These are phyloP conservation scores for Phialophora chinensis DNA, from an alignment of 2,329 filamentous ascomycete species.

Conservation along the genomic window DNA sequence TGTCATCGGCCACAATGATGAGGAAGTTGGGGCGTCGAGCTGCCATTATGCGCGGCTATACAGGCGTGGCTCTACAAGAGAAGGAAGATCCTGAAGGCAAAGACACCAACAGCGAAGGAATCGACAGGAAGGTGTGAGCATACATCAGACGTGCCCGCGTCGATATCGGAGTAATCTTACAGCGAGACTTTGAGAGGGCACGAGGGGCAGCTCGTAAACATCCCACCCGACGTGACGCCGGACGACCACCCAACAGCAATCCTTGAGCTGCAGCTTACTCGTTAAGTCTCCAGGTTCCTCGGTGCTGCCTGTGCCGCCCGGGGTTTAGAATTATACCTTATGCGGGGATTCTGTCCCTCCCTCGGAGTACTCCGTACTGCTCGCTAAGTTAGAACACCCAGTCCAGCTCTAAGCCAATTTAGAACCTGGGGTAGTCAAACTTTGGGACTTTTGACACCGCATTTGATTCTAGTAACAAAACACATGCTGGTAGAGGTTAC, in stretches of 20 bases:
- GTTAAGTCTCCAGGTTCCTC: no score
- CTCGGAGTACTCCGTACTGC: no score
- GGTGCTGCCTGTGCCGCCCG: no score
- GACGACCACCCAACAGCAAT: not conserved
- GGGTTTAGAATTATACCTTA: no score
- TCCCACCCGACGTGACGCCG: not conserved
- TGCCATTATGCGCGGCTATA: constrained; percentile 1
- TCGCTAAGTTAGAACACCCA: not conserved
- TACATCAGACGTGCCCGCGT: not conserved
- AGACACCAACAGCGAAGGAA: not conserved
- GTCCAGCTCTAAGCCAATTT: not conserved
- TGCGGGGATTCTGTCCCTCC: not conserved
- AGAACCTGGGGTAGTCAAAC: not conserved
- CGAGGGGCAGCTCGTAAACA: not conserved
- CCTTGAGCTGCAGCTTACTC: not conserved
- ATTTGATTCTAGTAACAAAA: not conserved
- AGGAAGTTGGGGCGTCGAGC: constrained; percentile 63
- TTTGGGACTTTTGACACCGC: not conserved
- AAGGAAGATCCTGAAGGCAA: not conserved
- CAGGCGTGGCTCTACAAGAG: not conserved
- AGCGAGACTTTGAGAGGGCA: not conserved
- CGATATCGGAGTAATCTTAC: constrained; percentile 17
- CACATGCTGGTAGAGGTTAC: not conserved
- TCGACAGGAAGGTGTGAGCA: not conserved
- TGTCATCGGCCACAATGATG: constrained; percentile 64